Base-by-base conservation (phyloP, 2,329 filamentous ascomycete genomes). In the Clonostachys sp. region DNA sequence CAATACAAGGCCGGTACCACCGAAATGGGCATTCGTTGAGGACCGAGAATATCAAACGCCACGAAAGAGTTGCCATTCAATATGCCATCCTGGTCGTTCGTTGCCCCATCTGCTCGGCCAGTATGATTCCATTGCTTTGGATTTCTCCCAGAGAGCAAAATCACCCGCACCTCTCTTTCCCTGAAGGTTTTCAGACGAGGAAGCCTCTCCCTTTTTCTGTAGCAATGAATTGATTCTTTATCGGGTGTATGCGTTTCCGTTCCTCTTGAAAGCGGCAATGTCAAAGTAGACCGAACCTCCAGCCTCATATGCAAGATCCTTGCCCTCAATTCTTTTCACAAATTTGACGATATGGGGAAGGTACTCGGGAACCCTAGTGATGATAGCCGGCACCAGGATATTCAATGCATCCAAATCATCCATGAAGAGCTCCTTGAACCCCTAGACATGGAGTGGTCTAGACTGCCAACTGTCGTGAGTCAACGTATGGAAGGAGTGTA, bases 61-160 rank as follows among this genome's bases (percentile, higher is more conserved):
- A 97, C 96, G 14, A 91, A 91, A 2, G 87, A 91, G 81, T n/a
- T n/a, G n/a, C n/a, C 92, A 96, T 71, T 96, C 91, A 59, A 96
- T 96, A 61, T 96, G 92, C 92, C 92, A 97, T 16, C 92, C 91
- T 20, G 18, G 18, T 20, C 18, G 18, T 20, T 5, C 18, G 2
- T 20, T 20, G 18, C 18, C 91, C 91, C 92, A 97, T 5, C 84
- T 83, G 56, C 87, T 94, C 6, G 83, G 76, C 92, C 92, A 97
- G 54, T 82, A 87, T 1, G 92, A 92, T 73, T 97, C 92, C 41
- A 92, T 92, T 13, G 89, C 82, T 69, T 95, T 96, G 2, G 87
- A 91, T 46, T 86, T 84, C 65, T 97, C 97, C 91, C 91, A 96
- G 2, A 97, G 73, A 1, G 91, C 91, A 67, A 97, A 97, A 60